Evolutionary conservation across 75 land plant genomes (phyloP).

Genomic region (Pinus albicaulis): DNA sequence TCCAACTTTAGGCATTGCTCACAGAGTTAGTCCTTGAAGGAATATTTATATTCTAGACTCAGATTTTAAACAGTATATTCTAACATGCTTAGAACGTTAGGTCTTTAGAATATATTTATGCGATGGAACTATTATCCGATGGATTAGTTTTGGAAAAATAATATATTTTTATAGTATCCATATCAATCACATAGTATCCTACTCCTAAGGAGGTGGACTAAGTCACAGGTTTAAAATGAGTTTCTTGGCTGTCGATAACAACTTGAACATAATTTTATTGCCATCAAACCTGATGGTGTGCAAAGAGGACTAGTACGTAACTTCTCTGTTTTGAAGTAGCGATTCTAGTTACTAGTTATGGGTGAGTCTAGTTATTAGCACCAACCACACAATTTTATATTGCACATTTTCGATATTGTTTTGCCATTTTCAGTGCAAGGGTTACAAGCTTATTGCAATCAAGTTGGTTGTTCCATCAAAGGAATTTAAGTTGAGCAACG

Average conservation of each 20-base stretch:
- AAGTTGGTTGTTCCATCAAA: slow-evolving; percentile 86
- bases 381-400: neutral
- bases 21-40: no score
- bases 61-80: no score
- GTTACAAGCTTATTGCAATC: slow-evolving; percentile 91
- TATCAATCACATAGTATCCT: neutral
- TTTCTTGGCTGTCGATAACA: slow-evolving; percentile 18
- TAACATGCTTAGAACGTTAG: no score
- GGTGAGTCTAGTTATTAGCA: neutral
- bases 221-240: neutral
- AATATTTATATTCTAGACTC: no score
- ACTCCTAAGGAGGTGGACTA: neutral
- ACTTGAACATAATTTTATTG: slow-evolving; percentile 95
- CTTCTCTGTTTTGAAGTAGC: neutral
- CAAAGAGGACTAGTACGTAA: slow-evolving; percentile 85
- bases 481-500: slow-evolving; percentile 91
- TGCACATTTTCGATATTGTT: slow-evolving; percentile 84
- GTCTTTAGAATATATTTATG: no score
- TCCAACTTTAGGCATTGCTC: neutral
- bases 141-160: no score
- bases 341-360: no score
- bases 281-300: slow-evolving; percentile 97
- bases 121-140: no score
- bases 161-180: no score
- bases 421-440: slow-evolving; percentile 85